These are phyloP conservation scores for Triangularia setosa DNA, from an alignment of 2,329 filamentous ascomycete species.

Conservation along the genomic window DNA sequence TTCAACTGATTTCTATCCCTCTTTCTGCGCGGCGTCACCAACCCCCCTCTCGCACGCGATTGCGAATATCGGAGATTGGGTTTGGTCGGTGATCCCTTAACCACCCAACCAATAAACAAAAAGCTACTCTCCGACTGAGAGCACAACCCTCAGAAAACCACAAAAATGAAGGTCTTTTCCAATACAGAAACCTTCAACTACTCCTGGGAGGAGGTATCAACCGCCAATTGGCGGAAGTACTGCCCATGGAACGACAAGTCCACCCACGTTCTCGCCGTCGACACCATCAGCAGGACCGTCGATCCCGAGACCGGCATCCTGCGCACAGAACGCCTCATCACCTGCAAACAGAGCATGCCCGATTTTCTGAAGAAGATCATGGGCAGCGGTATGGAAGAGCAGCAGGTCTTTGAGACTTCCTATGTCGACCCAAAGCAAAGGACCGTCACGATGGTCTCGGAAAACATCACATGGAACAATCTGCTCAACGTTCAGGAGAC, in stretches of 20 bases:
- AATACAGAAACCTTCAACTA: slow-evolving; percentile 90
- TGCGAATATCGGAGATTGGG: neutral
- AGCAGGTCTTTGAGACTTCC: slow-evolving; percentile 89
- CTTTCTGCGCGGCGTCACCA: neutral
- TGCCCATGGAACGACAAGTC: slow-evolving; percentile 98
- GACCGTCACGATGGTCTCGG: slow-evolving; percentile 94
- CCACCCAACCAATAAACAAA: slow-evolving; percentile 1
- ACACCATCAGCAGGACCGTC: slow-evolving; percentile 73
- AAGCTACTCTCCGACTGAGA: neutral
- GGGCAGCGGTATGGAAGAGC: slow-evolving; percentile 69
- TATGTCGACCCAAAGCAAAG: slow-evolving; percentile 82
- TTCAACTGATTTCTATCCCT: neutral
- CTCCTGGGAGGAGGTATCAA: slow-evolving; percentile 97
- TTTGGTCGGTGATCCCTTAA: neutral
- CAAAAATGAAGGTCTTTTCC: slow-evolving; percentile 88
- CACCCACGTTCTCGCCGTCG: slow-evolving; percentile 93
- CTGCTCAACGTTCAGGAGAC: slow-evolving; percentile 91
- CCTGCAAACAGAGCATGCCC: slow-evolving; percentile 61
- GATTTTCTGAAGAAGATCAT: slow-evolving; percentile 79
- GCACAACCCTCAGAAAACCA: neutral
- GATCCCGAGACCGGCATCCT: slow-evolving; percentile 56
- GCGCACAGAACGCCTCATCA: slow-evolving; percentile 59
- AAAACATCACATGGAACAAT: slow-evolving; percentile 90
- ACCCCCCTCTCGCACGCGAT: slow-evolving; percentile 1
- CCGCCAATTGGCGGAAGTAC: slow-evolving; percentile 98